Evolutionary conservation across 441 rosid species (phyloP), one percentile per base, ranked within the genome.

Genomic region (Erysimum cheiri): DNA sequence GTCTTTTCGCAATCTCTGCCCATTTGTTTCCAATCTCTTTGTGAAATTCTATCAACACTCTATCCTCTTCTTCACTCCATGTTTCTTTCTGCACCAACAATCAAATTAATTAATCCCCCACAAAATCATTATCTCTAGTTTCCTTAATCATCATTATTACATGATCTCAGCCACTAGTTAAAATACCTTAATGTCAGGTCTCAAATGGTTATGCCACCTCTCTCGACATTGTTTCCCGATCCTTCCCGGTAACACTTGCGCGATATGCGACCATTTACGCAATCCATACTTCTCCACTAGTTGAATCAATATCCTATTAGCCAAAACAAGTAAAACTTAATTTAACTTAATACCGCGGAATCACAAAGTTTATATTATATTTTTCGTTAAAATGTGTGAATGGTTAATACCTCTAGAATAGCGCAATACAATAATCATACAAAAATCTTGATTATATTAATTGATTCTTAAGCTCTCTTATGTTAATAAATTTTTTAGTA

Each of bases 151-250:
- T 19, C n/a, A 19, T 19, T 49, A 40, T 33, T 56, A 55, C 60
- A 72, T 33, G 47, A 41, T 24, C 15, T 19, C 32, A 64, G 31
- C 10, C 13, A 37, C 31, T 31, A 69, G 31, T 36, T 31, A n/a
- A 14, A 37, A 37, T 60, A 93, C 98, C 95, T 88, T 91, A 55
- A 93, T 93, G 56, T 88, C 89, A 17, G 97, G 97, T 74, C 90
- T 80, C 14, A 93, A 83, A 82, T 93, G 97, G 73, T 93, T 93
- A 58, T 91, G 97, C 98, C 98, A 93, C 70, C 98, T 88, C 80
- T 93, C 98, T 72, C 98, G 74, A 60, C 98, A 93, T 76, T 93
- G 98, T 76, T 93, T 93, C 24, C 98, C 98, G 3, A 93, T 87
- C 60, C 96, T 83, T 57, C 96, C 97, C 7, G 93, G 90, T 67